These are phyloP conservation scores for Penicillium sp. DNA, from an alignment of 2,329 filamentous ascomycete species.

Conservation along the genomic window DNA sequence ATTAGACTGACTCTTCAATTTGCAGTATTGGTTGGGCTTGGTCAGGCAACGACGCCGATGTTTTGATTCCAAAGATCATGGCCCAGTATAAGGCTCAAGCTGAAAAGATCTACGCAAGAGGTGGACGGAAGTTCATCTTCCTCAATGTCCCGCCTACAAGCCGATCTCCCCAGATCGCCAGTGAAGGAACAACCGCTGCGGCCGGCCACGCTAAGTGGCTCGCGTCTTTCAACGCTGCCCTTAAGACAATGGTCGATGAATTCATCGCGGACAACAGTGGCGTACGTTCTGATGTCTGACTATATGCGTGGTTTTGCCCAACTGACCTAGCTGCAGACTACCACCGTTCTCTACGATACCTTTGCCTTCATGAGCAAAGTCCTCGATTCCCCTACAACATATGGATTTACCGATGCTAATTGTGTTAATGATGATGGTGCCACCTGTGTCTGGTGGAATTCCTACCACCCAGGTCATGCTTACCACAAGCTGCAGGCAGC, in stretches of 20 bases:
- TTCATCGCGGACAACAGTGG: constrained; percentile 18
- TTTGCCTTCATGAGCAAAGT: constrained; percentile 30
- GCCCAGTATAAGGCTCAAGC: constrained; percentile 44
- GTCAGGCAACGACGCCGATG: constrained; percentile 28
- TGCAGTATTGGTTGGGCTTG: constrained; percentile 26
- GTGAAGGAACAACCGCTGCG: constrained; percentile 16
- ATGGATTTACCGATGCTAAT: constrained; percentile 26
- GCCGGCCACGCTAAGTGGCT: constrained; percentile 22
- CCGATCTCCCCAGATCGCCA: constrained; percentile 23
- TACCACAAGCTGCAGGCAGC: constrained; percentile 28
- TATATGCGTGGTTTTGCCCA: not conserved
- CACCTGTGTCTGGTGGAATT: constrained; percentile 33
- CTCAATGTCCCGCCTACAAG: constrained; percentile 55
- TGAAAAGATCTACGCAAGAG: constrained; percentile 50
- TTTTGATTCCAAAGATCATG: constrained; percentile 39
- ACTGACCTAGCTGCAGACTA: constrained; percentile 15
- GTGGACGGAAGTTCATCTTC: constrained; percentile 58
- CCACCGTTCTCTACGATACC: constrained; percentile 27
- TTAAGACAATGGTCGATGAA: constrained; percentile 19
- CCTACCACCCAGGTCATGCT: constrained; percentile 30
- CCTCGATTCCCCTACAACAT: constrained; percentile 23
- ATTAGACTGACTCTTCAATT: not conserved
- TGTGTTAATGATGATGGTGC: constrained; percentile 29
- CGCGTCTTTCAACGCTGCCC: constrained; percentile 22
- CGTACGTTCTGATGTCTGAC: constrained; percentile 1